Base-by-base conservation (phyloP, 441 rosid species). In the Biscutella laevigata region DNA sequence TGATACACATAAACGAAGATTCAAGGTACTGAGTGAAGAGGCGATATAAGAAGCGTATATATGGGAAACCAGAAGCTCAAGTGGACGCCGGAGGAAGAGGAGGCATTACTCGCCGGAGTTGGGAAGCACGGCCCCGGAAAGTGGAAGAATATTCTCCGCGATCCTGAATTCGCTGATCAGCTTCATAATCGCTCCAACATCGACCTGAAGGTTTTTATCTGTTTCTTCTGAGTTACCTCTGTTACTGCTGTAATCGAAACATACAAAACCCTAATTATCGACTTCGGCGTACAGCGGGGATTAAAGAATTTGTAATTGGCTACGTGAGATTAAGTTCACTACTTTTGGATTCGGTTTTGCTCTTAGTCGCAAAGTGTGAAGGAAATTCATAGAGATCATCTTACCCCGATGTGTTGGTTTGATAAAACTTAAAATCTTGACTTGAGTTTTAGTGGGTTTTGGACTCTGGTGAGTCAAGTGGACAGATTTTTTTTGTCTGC, bases 1-100 rank as follows among this genome's bases (percentile, higher is more conserved):
- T 12, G 39, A 26, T 6, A 17, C 12, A 30, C 43, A 19, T 25
- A 22, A 30, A 16, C 28, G 28, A 34, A 42, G 34, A 24, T 4
- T 2, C 6, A 11, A 22, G 29, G 27, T 11, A 12, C 28, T 28
- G 46, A 21, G 41, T 6, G 13, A 45, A 36, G 57, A 38, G 40
- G 52, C 26, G n/a, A 16, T 32, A 21, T 14, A 0, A 33, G 45
- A 39, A 47, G 43, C 28, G 39, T 3, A 21, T 16, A 37, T 45
- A 87, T 85, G 96, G 96, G 95, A 13, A 88, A 85, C 55, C 96
- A 81, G 72, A 88, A 88, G 76, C 92, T 81, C 14, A 88, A 85
- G 38, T 88, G 95, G 96, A 85, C 78, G 63, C 67, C 77, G 68
- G 87, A 79, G 66, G 95, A 88, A 56, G 96, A 88, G 44, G 81